Percentiles rank a stretch among this genome's conserved stretches.
These are phyloP conservation scores for Solanum chilense DNA, from an alignment of 257 asterid species.

Conservation along the genomic window DNA sequence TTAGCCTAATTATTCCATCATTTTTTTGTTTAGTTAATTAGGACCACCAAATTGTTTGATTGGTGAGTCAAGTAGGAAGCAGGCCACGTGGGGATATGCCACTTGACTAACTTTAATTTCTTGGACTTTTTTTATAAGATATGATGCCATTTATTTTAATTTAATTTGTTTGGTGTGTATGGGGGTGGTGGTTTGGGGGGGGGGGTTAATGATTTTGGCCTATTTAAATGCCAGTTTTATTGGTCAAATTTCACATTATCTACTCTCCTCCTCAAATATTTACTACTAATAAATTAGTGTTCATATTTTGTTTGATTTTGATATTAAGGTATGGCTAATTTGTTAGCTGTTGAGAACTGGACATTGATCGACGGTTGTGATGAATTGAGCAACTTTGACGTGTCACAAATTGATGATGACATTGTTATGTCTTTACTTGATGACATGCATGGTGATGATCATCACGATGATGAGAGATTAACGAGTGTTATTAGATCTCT, in stretches of 20 bases:
- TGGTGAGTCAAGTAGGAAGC: not conserved
- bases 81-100: slow-evolving; percentile 9
- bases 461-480: not conserved
- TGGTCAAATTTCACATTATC: not conserved
- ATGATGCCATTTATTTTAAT: not conserved
- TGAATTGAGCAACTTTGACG: not conserved
- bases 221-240: not conserved
- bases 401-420: not conserved
- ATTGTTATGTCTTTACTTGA: not conserved
- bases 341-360: slow-evolving; percentile 1
- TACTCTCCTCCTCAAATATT: not conserved
- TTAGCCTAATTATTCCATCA: not conserved
- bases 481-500: not conserved
- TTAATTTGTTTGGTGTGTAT: not conserved
- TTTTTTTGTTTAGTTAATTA: not conserved
- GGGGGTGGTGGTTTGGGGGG: no score
- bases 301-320: not conserved
- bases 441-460: not conserved
- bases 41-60: not conserved
- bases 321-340: not conserved
- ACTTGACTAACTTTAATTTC: not conserved
- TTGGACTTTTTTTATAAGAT: not conserved
- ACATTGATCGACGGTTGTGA: not conserved
- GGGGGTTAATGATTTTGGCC: not conserved
- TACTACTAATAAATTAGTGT: not conserved